Evolutionary conservation across 2,329 filamentous ascomycete species (phyloP).

Genomic region (Trichoderma pleuroti): DNA sequence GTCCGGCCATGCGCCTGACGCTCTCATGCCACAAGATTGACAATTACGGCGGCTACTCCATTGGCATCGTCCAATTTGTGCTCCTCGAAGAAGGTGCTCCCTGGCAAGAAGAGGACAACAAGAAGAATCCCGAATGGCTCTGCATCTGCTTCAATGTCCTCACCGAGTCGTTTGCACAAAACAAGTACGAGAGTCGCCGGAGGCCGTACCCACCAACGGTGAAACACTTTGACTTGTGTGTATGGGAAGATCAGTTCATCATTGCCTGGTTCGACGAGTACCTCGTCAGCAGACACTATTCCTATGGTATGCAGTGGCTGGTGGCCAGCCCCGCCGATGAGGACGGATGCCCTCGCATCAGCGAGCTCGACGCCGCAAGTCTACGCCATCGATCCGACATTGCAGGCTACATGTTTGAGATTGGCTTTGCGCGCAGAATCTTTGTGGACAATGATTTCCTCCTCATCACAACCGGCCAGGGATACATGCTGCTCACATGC

Average conservation of each 20-base stretch:
- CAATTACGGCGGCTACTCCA: constrained; percentile 5
- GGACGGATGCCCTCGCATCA: not conserved
- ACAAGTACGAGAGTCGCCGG: constrained; percentile 12
- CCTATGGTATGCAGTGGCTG: constrained; percentile 17
- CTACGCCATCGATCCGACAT: not conserved
- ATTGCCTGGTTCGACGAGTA: constrained; percentile 21
- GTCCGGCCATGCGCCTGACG: constrained; percentile 17
- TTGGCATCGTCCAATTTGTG: constrained; percentile 16
- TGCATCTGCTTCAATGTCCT: constrained; percentile 18
- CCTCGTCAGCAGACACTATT: constrained; percentile 16
- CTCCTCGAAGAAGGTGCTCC: not conserved
- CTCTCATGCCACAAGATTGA: constrained; percentile 15
- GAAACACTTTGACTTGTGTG: constrained; percentile 16
- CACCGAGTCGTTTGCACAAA: constrained; percentile 10
- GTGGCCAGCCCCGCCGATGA: not conserved
- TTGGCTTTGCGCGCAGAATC: constrained; percentile 14
- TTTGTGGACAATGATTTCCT: constrained; percentile 19
- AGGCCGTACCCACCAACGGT: constrained; percentile 12
- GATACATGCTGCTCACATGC: constrained; percentile 16
- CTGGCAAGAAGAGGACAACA: not conserved
- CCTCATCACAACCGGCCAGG: constrained; percentile 16
- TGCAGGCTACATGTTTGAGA: constrained; percentile 5
- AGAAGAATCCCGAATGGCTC: constrained; percentile 12
- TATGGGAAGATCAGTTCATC: constrained; percentile 18
- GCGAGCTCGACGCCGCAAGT: not conserved